phyloP scores from a whole-genome alignment of 2,329 filamentous ascomycete species.

The Rhynchosporium secalis region DNA sequence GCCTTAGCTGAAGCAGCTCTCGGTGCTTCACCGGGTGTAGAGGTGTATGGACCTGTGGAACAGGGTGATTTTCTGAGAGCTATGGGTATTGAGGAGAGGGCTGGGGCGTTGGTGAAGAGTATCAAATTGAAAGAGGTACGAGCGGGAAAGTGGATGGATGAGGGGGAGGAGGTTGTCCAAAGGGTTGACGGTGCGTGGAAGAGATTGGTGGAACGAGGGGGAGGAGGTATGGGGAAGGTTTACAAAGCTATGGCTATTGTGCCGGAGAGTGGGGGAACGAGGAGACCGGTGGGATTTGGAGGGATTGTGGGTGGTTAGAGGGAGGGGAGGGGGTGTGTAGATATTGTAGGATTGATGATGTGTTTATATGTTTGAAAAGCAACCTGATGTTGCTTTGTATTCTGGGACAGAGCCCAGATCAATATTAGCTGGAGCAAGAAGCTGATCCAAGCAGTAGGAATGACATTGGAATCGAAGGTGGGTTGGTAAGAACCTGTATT shows the following conservation, averaged over 20 bases:
- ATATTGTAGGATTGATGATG: background rate
- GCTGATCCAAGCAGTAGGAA: too few relatives aligned
- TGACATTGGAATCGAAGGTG: too few relatives aligned
- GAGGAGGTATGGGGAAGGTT: slow-evolving; percentile 86
- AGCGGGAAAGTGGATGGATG: slow-evolving; percentile 39
- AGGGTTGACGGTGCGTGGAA: slow-evolving; percentile 75
- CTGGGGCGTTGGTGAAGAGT: slow-evolving; percentile 61
- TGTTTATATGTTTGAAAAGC: background rate
- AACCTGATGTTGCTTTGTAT: background rate
- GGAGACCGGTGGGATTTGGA: slow-evolving; percentile 88
- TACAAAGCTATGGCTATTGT: slow-evolving; percentile 93
- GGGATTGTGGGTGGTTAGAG: slow-evolving; percentile 51
- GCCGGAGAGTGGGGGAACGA: slow-evolving; percentile 72
- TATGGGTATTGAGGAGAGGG: slow-evolving; percentile 83
- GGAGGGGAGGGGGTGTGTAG: background rate
- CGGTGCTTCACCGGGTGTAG: slow-evolving; percentile 72
- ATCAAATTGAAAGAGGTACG: slow-evolving; percentile 52
- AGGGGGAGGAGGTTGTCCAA: slow-evolving; percentile 52
- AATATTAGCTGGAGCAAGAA: background rate
- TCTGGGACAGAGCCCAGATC: background rate
- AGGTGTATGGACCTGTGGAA: slow-evolving; percentile 88
- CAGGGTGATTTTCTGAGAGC: slow-evolving; percentile 76
- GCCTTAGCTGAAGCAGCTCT: slow-evolving; percentile 82
- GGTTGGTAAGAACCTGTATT: too few relatives aligned
- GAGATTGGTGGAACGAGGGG: slow-evolving; percentile 78